Percentiles rank a stretch among this genome's conserved stretches.
Evolutionary conservation across 176 grass and related monocot species (phyloP).

Genomic region (Miscanthus lutarioriparius): DNA sequence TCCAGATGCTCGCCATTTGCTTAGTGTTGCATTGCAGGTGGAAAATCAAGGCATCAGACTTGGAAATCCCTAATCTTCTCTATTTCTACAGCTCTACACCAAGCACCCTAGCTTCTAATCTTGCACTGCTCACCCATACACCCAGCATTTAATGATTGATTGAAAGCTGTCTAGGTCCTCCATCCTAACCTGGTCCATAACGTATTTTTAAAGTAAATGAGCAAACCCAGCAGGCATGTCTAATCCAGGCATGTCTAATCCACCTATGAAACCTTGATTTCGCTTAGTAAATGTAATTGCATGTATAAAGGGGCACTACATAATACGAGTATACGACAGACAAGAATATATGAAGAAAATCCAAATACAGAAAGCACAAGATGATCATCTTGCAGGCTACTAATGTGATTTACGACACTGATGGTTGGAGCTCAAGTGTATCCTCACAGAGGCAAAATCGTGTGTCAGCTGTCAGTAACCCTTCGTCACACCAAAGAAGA

Average conservation of each 20-base stretch:
- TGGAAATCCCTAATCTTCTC: background rate
- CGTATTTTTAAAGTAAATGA: background rate
- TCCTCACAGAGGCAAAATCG: background rate
- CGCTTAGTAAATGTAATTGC: background rate
- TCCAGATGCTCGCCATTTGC: background rate
- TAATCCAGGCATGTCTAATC: too few relatives aligned
- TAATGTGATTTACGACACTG: background rate
- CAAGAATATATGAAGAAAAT: background rate
- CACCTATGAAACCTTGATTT: background rate
- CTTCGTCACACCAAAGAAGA: background rate
- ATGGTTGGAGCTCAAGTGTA: background rate
- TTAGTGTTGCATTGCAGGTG: background rate
- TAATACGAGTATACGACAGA: background rate
- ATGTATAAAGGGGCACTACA: background rate
- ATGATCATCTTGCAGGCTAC: background rate
- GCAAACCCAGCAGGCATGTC: background rate
- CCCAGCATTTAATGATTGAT: background rate
- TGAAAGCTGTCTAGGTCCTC: background rate
- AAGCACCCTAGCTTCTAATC: background rate
- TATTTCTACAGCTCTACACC: background rate
- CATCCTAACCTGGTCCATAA: background rate
- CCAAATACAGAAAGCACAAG: background rate
- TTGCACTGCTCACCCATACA: conserved; percentile 1
- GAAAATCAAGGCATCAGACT: background rate
- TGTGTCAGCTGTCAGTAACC: background rate